A percentile compares a stretch with the other conserved stretches of the same genome.
These are phyloP conservation scores for Colletotrichum liaoningense DNA, from an alignment of 2,329 filamentous ascomycete species.

Conservation along the genomic window DNA sequence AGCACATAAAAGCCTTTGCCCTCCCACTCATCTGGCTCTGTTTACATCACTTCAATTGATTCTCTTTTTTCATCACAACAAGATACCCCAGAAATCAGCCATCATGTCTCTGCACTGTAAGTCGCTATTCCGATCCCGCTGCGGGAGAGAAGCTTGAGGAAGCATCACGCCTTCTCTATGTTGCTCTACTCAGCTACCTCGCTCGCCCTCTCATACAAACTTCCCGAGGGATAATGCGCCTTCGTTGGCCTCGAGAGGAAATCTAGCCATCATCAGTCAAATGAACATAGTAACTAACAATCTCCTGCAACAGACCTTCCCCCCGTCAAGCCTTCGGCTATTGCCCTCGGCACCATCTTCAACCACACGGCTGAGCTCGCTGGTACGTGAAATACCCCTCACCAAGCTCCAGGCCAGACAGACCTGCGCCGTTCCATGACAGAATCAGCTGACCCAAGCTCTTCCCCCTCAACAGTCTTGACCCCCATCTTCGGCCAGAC, in stretches of 20 bases:
- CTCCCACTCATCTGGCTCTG: slow-evolving; percentile 19
- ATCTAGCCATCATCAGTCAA: not conserved
- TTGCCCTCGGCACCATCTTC: slow-evolving; percentile 95
- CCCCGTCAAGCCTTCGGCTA: slow-evolving; percentile 96
- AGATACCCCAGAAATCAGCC: slow-evolving; percentile 38
- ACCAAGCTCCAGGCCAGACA: not conserved
- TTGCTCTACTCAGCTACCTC: too few relatives aligned
- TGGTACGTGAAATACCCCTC: slow-evolving; percentile 42
- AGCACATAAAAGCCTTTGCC: slow-evolving; percentile 33
- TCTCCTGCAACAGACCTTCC: slow-evolving; percentile 63
- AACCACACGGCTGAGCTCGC: slow-evolving; percentile 92
- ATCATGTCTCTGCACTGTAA: slow-evolving; percentile 72
- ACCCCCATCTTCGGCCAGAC: slow-evolving; percentile 92
- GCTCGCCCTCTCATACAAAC: too few relatives aligned
- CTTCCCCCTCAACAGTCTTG: slow-evolving; percentile 65
- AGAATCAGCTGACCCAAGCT: slow-evolving; percentile 9
- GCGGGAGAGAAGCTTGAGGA: not conserved
- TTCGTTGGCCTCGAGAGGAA: not conserved
- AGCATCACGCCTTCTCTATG: not conserved
- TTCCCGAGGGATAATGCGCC: not conserved
- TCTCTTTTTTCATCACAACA: slow-evolving; percentile 14
- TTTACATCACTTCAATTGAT: slow-evolving; percentile 26
- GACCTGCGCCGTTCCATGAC: not conserved
- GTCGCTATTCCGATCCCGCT: slow-evolving; percentile 39
- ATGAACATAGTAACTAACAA: not conserved